Evolutionary conservation across 257 asterid genomes (phyloP).

Genomic region (Mitragyna speciosa): DNA sequence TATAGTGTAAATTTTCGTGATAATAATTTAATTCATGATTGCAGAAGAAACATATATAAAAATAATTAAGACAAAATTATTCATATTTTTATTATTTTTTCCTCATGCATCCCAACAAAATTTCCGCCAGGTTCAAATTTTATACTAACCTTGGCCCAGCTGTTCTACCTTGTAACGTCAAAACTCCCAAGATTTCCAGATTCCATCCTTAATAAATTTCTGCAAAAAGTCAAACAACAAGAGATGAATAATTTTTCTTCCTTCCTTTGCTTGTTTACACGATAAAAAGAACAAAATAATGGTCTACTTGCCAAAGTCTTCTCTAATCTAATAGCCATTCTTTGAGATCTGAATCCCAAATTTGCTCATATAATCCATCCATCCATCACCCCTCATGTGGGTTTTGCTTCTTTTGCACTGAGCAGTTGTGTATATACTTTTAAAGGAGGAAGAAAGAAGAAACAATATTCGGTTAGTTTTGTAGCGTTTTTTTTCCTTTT

Average conservation of each 20-base stretch:
- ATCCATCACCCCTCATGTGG: background rate
- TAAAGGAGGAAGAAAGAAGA: background rate
- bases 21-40: background rate
- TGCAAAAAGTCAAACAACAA: background rate
- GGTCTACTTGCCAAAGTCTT: constrained; percentile 22
- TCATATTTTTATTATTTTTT: background rate
- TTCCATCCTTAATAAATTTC: background rate
- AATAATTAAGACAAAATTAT: background rate
- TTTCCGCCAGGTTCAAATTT: background rate
- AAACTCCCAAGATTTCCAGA: background rate
- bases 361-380: background rate
- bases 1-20: too few species aligned
- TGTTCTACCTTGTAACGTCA: background rate
- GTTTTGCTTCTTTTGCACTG: background rate
- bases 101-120: background rate
- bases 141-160: background rate
- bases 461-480: constrained; percentile 4
- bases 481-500: too few species aligned
- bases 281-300: constrained; percentile 4
- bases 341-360: constrained; percentile 20
- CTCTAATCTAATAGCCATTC: background rate
- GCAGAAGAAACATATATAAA: too few species aligned
- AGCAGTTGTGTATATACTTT: background rate
- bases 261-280: background rate
- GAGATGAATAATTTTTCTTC: background rate